Base-by-base conservation (phyloP, 306 rosid genomes). In the Argentina anserina region DNA sequence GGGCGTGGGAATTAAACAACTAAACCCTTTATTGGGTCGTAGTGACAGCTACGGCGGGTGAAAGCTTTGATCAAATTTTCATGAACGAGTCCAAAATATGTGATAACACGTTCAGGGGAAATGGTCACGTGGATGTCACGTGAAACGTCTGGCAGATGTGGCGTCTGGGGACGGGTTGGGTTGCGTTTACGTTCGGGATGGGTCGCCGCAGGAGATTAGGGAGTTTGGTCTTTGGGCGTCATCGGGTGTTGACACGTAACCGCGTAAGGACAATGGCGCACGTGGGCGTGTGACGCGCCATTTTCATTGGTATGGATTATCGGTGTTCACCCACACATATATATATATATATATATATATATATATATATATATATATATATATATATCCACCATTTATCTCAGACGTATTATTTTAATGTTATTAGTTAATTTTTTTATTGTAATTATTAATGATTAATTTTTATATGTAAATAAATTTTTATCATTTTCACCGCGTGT, bases 11-110 rank as follows among this genome's bases (percentile, higher is more conserved):
- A 31, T 31, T n/a, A n/a, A n/a, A n/a, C n/a, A n/a, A n/a, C n/a
- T n/a, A n/a, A n/a, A n/a, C n/a, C 41, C n/a, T 58, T 56, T 56
- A 56, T 40, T 28, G 42, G 66, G 67, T 6, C 28, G 26, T 3
- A 55, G 42, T 58, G 75, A 71, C 75, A 28, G 75, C 75, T 70
- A 9, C 26, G 65, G 26, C 61, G 2, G 21, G 10, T 14, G 20
- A 5, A 18, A 17, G 67, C 20, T 41, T 55, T n/a, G 2, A 6
- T 10, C n/a, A 2, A 33, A 33, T 67, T 3, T 47, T 1, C 66
- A 71, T 41, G 49, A 25, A 39, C 13, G 33, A 58, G 34, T 41
- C 50, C 65, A 2, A n/a, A n/a, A n/a, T n/a, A n/a, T n/a, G n/a
- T n/a, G n/a, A n/a, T n/a, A n/a, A n/a, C n/a, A n/a, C n/a, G n/a